Base-by-base conservation (phyloP, 345 rosid genomes). In the Citrus mangshanensis region DNA sequence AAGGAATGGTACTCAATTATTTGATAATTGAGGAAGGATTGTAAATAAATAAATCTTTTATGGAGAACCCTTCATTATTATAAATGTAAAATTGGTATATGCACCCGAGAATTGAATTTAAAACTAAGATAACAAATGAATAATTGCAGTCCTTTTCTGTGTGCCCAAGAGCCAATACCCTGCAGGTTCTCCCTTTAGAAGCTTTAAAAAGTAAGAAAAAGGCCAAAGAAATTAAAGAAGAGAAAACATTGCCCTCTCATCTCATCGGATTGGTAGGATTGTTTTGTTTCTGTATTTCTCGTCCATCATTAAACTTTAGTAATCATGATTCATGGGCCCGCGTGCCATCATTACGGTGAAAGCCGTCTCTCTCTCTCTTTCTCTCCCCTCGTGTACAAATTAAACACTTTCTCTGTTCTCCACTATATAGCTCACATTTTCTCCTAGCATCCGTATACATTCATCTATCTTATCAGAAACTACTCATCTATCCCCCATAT, bases 271-370 rank as follows among this genome's bases (percentile, higher is more conserved):
- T 0, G 51, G 9, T 76, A 69, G 12, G 38, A 72, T 51, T 74
- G 76, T 62, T 70, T 49, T 72, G 77, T 66, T 72, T 78, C 87
- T 78, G 80, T 64, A 49, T 81, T 87, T 79, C 81, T 82, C 86
- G 25, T 87, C 85, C 32, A 42, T 85, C 76, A 79, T 81, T 86
- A 82, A 87, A 74, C 90, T 73, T 79, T 79, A 68, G 95, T 87
- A 92, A 94, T 91, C 81, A 91, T 90, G 95, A 92, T 92, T 91
- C 81, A 91, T 90, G 97, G 87, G 80, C 84, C 86, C 85, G 82
- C 58, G 25, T 73, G 87, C 84, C 91, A 92, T 91, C 93, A 91
- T 91, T 89, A 77, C 94, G 68, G 83, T 84, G 82, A 78, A 88
- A 91, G 81, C 49, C 81, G 51, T 9, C 82, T 81, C 77, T 79